Percentiles rank a stretch among this genome's conserved stretches.
Evolutionary conservation across 192 early-diverging fungal genomes (phyloP).

Genomic region (Coemansia brasiliensis): DNA sequence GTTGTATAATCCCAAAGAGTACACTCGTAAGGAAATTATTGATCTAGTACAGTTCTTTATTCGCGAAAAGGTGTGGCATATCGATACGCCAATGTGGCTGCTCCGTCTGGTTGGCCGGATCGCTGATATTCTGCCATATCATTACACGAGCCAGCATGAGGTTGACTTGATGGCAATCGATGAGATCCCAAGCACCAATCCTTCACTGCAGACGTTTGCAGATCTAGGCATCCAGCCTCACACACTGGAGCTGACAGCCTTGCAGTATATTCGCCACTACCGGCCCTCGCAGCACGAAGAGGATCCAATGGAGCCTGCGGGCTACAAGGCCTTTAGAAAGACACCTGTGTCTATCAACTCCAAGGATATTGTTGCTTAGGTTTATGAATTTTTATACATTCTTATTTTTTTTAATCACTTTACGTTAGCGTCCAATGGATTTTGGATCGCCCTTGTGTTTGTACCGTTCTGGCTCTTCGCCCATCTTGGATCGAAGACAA

Average conservation of each 20-base stretch:
- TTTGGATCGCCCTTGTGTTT: slow-evolving; percentile 25
- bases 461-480: slow-evolving; percentile 53
- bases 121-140: slow-evolving; percentile 70
- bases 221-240: slow-evolving; percentile 84
- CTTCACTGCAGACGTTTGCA: slow-evolving; percentile 75
- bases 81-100: slow-evolving; percentile 71
- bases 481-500: slow-evolving; percentile 41
- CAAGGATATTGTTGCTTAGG: slow-evolving; percentile 50
- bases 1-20: slow-evolving; percentile 79
- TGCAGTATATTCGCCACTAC: slow-evolving; percentile 83
- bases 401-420: background rate
- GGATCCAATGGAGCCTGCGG: slow-evolving; percentile 50
- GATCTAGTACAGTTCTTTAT: slow-evolving; percentile 69
- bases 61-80: slow-evolving; percentile 61
- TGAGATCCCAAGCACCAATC: slow-evolving; percentile 62
- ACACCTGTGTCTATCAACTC: slow-evolving; percentile 35
- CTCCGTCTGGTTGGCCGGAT: slow-evolving; percentile 65
- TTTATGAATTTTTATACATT: no score
- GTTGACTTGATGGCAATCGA: slow-evolving; percentile 78
- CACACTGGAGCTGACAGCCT: slow-evolving; percentile 76
- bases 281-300: slow-evolving; percentile 62
- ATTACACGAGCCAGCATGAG: slow-evolving; percentile 81
- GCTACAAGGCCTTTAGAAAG: slow-evolving; percentile 56
- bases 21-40: slow-evolving; percentile 68
- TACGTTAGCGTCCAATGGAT: slow-evolving; percentile 16